Percentiles rank a stretch among this genome's conserved stretches.
phyloP scores from a whole-genome alignment of 2,329 filamentous ascomycete species.

The Cryphonectria carpinicola region DNA sequence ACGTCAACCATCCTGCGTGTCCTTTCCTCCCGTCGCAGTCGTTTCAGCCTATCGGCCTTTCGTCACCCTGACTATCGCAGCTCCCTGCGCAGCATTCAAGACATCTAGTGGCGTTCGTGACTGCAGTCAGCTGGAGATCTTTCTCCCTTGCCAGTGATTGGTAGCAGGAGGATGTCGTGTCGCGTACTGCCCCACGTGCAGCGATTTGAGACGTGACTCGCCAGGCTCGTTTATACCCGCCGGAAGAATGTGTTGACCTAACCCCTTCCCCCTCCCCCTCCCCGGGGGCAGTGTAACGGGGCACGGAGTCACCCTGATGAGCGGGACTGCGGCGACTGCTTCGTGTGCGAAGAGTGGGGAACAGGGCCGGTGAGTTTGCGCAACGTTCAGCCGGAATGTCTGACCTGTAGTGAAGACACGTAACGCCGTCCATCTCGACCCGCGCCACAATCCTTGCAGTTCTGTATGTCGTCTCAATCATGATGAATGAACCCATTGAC shows the following conservation, averaged over 20 bases:
- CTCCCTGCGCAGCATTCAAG: background rate
- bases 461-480: background rate
- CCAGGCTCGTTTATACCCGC: background rate
- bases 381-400: background rate
- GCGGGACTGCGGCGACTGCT: background rate
- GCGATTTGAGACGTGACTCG: background rate
- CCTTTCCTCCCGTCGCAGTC: background rate
- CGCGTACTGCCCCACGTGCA: conserved; percentile 1
- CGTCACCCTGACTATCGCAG: background rate
- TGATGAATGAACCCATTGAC: background rate
- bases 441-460: background rate
- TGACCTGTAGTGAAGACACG: background rate
- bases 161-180: background rate
- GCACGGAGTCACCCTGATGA: background rate
- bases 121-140: background rate
- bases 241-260: background rate
- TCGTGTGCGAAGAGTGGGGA: background rate
- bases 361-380: background rate
- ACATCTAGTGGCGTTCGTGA: background rate
- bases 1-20: background rate
- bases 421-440: background rate
- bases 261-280: background rate
- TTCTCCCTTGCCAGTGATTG: background rate
- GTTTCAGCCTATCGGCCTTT: background rate
- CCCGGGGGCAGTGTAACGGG: background rate